These are phyloP conservation scores for Calocera cornea DNA, from an alignment of 768 basidiomycete genomes.

Conservation along the genomic window DNA sequence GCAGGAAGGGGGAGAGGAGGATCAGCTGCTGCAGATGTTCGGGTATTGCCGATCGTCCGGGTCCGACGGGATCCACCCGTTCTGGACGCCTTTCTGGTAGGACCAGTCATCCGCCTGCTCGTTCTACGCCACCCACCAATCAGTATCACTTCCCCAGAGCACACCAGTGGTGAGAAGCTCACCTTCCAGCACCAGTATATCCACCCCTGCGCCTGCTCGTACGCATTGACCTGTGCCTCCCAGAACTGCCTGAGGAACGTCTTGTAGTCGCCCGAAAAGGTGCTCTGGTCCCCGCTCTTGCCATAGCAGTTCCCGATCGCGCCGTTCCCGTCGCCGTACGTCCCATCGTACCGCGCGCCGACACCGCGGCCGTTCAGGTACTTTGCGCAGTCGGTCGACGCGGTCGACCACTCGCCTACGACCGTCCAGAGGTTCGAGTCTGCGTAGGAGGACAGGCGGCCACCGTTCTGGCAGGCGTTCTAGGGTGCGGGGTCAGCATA, in stretches of 20 bases:
- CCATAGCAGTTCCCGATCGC: conserved; percentile 59
- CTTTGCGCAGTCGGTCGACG: conserved; percentile 57
- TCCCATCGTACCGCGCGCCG: conserved; percentile 48
- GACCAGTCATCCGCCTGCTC: conserved; percentile 81
- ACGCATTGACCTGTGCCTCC: conserved; percentile 72
- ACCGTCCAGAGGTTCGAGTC: conserved; percentile 37
- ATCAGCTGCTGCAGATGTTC: conserved; percentile 36
- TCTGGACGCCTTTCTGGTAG: conserved; percentile 63
- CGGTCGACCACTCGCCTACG: conserved; percentile 75
- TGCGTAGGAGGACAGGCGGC: neutral
- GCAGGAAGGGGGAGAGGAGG: neutral
- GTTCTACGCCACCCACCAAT: conserved; percentile 2
- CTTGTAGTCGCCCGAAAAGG: conserved; percentile 68
- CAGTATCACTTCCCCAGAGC: neutral
- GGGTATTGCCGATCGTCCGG: conserved; percentile 43
- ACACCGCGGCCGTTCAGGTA: conserved; percentile 73
- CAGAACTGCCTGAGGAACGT: conserved; percentile 66
- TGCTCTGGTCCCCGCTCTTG: conserved; percentile 45
- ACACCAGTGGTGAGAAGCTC: neutral
- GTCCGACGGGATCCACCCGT: conserved; percentile 72
- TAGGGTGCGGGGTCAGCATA: no score
- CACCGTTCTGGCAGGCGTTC: conserved; percentile 39
- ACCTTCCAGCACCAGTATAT: conserved; percentile 5
- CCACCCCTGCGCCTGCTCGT: conserved; percentile 41
- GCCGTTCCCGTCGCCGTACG: neutral